These are phyloP conservation scores for Suhomyces chickasaworum DNA, from an alignment of 1,139 yeast genomes.

Conservation along the genomic window DNA sequence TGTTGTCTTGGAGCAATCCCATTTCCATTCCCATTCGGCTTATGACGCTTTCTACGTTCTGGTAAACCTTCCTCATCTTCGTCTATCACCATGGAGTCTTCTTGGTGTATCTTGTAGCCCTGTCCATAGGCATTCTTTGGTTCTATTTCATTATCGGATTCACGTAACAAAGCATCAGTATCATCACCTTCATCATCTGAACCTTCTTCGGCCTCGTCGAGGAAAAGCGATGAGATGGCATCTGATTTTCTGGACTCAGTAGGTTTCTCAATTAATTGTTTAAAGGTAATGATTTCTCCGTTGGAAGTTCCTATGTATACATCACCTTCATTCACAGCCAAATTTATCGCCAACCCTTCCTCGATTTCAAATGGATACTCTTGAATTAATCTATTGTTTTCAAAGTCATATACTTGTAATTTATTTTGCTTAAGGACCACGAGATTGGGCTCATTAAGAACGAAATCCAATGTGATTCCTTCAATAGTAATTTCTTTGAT, in stretches of 20 bases:
- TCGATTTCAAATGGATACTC: conserved; percentile 17
- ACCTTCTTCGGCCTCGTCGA: conserved; percentile 34
- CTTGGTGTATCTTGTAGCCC: conserved; percentile 25
- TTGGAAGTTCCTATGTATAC: conserved; percentile 54
- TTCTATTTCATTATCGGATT: conserved; percentile 20
- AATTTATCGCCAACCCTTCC: conserved; percentile 21
- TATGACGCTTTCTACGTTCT: conserved; percentile 31
- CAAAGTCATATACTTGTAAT: conserved; percentile 59
- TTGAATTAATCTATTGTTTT: conserved; percentile 27
- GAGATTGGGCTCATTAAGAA: conserved; percentile 50
- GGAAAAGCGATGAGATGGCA: conserved; percentile 23
- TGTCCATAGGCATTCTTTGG: conserved; percentile 9
- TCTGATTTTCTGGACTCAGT: conserved; percentile 2
- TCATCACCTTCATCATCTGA: conserved; percentile 29
- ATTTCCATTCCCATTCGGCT: conserved; percentile 23
- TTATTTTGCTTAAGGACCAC: conserved; percentile 40
- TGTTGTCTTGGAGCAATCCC: conserved; percentile 16
- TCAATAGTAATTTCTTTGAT: conserved; percentile 14
- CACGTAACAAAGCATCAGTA: conserved; percentile 25
- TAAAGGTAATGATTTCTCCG: conserved; percentile 50
- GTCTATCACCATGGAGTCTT: conserved; percentile 41
- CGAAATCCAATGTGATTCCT: conserved; percentile 45
- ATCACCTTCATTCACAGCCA: conserved; percentile 28
- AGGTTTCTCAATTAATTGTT: conserved; percentile 24
- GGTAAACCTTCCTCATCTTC: conserved; percentile 32